These are phyloP conservation scores for Russula olivacea DNA, from an alignment of 768 basidiomycete genomes.

Conservation along the genomic window DNA sequence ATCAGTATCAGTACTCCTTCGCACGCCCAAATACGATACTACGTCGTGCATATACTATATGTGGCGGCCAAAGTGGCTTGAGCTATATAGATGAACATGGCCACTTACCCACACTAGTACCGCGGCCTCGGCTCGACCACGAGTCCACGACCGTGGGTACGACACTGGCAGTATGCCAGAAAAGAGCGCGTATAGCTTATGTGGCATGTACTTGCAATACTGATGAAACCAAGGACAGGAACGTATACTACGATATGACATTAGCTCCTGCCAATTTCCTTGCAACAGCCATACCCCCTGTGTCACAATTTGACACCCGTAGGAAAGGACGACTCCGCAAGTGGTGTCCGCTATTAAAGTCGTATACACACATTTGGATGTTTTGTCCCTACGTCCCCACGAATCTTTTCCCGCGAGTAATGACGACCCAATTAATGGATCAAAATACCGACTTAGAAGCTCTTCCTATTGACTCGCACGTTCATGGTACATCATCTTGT, in stretches of 20 bases:
- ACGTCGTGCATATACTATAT: no score
- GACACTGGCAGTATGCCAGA: neutral
- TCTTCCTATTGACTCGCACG: neutral
- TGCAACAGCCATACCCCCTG: no score
- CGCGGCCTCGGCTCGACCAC: neutral
- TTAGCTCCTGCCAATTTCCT: neutral
- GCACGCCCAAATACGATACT: no score
- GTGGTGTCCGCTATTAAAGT: neutral
- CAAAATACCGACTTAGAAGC: neutral
- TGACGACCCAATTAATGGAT: neutral
- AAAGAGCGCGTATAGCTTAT: neutral
- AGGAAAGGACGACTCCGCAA: neutral
- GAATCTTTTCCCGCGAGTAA: neutral
- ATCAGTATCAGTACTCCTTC: no score
- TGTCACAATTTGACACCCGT: no score
- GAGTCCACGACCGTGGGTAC: no score
- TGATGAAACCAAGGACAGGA: neutral
- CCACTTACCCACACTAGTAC: neutral
- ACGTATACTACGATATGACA: neutral
- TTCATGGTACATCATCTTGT: neutral
- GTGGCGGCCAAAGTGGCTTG: no score
- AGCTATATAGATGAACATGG: no score
- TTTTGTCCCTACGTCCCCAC: neutral
- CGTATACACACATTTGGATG: no score
- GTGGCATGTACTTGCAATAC: no score